Evolutionary conservation across 345 rosid genomes (phyloP), one percentile per base, ranked within the genome.

Genomic region (Cardamine resedifolia): DNA sequence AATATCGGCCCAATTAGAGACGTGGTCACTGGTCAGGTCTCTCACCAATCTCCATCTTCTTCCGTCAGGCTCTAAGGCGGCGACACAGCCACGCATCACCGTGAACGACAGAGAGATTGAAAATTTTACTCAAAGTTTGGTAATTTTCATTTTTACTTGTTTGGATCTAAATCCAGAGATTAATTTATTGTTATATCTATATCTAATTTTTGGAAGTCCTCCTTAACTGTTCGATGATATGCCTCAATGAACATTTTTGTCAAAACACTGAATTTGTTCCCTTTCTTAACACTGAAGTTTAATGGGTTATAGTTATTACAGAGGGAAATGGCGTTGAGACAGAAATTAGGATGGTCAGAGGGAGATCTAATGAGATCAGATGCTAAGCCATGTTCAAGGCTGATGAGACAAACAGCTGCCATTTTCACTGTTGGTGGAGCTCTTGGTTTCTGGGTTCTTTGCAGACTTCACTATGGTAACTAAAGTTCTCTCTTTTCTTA

Each of bases 361-460:
- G 97, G 93, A 36, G 90, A 89, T 71, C 47, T 91, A 39, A 91
- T 89, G 97, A 85, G 91, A 62, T 80, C 96, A 10, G 97, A 89
- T 76, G 78, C 83, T 18, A 91, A 89, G 62, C 96, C 97, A 56
- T 91, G 96, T 79, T 83, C 91, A 12, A 86, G 85, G 76, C 53
- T 89, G 26, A 86, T 83, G 91, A 85, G 86, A 82, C 96, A 91
- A 36, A 89, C 97, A 0, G 92, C 97, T 36, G 90, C 84, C 26
- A 75, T 88, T 76, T 91, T 79, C 71, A 62, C 85, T 0, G 87
- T 87, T 65, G 97, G 92, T 19, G 96, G 97, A 73, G 96, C 86
- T 30, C 73, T 91, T 11, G 93, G 87, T 7, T 91, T 91, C 81
- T 91, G 96, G 97, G 79, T 91, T 74, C 91, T 91, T 39, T 89